Evolutionary conservation across 129 eudicot species (phyloP).

Genomic region (Artemisia annua): DNA sequence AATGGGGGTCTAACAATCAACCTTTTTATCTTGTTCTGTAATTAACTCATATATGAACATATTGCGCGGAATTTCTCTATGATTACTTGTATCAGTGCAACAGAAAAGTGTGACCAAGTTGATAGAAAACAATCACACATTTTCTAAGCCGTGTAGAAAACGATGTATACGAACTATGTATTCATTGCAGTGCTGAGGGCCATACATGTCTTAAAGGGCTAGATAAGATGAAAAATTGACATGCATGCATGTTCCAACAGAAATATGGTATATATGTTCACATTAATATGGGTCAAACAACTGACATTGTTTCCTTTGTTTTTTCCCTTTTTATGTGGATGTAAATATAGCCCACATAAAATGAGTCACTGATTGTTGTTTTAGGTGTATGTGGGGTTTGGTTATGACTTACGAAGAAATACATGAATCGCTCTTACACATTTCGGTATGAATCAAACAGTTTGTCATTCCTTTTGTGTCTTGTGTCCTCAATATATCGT

Average conservation of each 20-base stretch:
- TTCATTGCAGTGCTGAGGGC: conserved; percentile 9
- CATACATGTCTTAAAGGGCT: conserved; percentile 16
- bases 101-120: too few species aligned
- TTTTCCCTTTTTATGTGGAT: too few species aligned
- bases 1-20: conserved; percentile 33
- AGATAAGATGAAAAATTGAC: conserved; percentile 4
- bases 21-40: neutral
- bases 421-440: conserved; percentile 2
- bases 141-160: neutral
- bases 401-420: conserved; percentile 7
- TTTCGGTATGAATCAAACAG: conserved; percentile 24
- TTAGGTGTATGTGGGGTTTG: conserved; percentile 13
- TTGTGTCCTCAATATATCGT: too few species aligned
- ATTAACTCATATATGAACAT: too few species aligned
- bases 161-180: neutral
- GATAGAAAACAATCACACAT: too few species aligned
- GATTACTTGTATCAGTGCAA: too few species aligned
- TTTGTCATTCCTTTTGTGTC: conserved; percentile 8
- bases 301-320: too few species aligned
- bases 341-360: too few species aligned
- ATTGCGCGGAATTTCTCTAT: too few species aligned
- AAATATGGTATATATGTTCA: conserved; percentile 13
- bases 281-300: neutral
- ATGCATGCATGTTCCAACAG: conserved; percentile 2
- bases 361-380: neutral